Percentiles rank a stretch among this genome's conserved stretches.
Conservation (phyloP, 164 flowering plant species). For the Kingdonia uniflora region DNA sequence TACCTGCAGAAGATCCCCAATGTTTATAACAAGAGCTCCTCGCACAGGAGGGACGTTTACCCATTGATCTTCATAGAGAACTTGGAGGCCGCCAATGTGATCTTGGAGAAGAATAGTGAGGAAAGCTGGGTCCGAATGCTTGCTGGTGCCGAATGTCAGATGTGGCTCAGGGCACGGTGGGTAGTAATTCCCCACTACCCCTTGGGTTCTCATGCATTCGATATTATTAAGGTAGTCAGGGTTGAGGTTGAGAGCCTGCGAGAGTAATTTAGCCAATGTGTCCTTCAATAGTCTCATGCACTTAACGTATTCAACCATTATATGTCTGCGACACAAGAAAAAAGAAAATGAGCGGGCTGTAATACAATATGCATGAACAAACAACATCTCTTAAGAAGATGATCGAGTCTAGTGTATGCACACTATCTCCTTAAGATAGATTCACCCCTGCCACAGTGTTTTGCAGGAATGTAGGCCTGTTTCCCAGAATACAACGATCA, state of each 20-base stretch:
- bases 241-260: conserved; percentile 28
- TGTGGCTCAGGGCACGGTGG: conserved; percentile 28
- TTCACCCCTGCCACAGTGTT: too few relatives aligned
- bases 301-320: conserved; percentile 11
- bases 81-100: conserved; percentile 23
- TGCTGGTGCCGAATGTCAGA: conserved; percentile 12
- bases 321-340: too few relatives aligned
- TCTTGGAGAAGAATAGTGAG: conserved; percentile 26
- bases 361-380: too few relatives aligned
- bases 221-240: conserved; percentile 15
- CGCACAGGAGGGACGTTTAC: conserved; percentile 16
- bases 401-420: too few relatives aligned
- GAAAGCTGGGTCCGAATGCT: conserved; percentile 25
- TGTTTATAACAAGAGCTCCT: conserved; percentile 21
- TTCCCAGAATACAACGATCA: background rate
- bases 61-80: conserved; percentile 19
- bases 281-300: conserved; percentile 13
- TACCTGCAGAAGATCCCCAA: conserved; percentile 12
- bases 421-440: too few relatives aligned
- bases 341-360: background rate
- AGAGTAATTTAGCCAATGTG: conserved; percentile 14
- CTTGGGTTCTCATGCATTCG: conserved; percentile 13
- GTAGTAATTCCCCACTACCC: conserved; percentile 14
- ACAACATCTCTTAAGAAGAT: too few relatives aligned
- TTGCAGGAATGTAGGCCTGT: too few relatives aligned